These are phyloP conservation scores for Arthrobotrys pseudoclavata DNA, from an alignment of 2,329 filamentous ascomycete genomes.

Conservation along the genomic window DNA sequence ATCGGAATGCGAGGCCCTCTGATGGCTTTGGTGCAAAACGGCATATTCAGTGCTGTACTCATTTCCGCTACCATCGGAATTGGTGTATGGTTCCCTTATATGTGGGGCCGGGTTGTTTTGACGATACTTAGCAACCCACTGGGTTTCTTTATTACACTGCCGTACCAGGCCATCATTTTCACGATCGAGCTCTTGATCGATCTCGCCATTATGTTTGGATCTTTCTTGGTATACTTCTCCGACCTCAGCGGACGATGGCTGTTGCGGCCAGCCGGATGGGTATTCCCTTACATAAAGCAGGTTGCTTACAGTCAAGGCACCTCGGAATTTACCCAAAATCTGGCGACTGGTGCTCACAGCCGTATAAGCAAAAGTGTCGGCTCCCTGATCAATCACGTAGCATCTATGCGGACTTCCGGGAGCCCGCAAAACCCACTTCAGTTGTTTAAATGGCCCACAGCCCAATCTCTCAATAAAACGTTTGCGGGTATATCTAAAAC, in stretches of 20 bases:
- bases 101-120: conserved; percentile 86
- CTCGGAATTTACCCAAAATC: conserved; percentile 60
- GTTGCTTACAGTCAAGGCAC: conserved; percentile 54
- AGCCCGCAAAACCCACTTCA: conserved; percentile 25
- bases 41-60: conserved; percentile 90
- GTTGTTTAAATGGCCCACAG: conserved; percentile 39
- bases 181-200: conserved; percentile 63
- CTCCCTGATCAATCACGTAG: conserved; percentile 35
- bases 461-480: conserved; percentile 36
- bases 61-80: conserved; percentile 87
- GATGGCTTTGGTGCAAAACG: conserved; percentile 90
- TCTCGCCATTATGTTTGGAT: conserved; percentile 61
- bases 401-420: conserved; percentile 43
- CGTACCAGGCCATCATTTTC: conserved; percentile 61
- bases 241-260: conserved; percentile 60
- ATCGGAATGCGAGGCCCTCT: conserved; percentile 96
- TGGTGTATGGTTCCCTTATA: conserved; percentile 91
- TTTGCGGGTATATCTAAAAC: conserved; percentile 42
- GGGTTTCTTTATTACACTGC: conserved; percentile 62
- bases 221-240: conserved; percentile 61
- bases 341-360: conserved; percentile 63
- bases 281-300: conserved; percentile 61
- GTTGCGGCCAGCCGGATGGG: conserved; percentile 55
- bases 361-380: conserved; percentile 52
- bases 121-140: conserved; percentile 65